phyloP scores from a whole-genome alignment of 495 filamentous ascomycete species.

The Parmelia sp. region DNA sequence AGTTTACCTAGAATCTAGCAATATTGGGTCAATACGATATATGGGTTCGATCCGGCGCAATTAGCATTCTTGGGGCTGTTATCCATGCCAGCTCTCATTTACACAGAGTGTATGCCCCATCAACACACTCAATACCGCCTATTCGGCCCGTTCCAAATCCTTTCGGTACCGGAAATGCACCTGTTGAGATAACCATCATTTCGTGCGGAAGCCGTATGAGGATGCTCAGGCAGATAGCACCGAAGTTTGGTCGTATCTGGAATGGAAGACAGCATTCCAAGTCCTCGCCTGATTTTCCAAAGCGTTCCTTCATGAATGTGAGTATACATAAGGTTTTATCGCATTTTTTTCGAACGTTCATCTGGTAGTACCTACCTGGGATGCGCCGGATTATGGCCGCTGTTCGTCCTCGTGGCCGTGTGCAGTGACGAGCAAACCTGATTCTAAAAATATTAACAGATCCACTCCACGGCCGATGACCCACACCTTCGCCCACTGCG shows the following conservation, averaged over 20 bases:
- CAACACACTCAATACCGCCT: constrained; percentile 69
- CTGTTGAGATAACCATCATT: constrained; percentile 46
- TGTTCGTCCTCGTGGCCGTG: background rate
- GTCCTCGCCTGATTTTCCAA: background rate
- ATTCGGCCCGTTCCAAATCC: constrained; percentile 51
- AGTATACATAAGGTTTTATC: background rate
- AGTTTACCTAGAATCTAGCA: constrained; percentile 50
- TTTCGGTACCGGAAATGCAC: constrained; percentile 39
- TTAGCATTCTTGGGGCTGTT: constrained; percentile 60
- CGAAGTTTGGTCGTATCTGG: constrained; percentile 70
- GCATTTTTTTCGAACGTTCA: background rate
- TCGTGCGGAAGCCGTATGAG: constrained; percentile 51
- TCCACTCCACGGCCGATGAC: constrained; percentile 45
- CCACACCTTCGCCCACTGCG: constrained; percentile 47
- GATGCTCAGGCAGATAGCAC: constrained; percentile 55
- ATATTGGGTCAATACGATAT: constrained; percentile 70
- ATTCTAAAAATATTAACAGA: constrained; percentile 25
- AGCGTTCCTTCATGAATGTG: constrained; percentile 11
- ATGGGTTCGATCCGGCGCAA: constrained; percentile 55
- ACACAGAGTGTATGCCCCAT: constrained; percentile 64
- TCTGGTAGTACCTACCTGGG: background rate
- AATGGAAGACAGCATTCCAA: constrained; percentile 37
- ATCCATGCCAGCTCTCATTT: constrained; percentile 46
- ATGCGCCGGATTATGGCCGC: background rate
- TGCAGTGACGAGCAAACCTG: constrained; percentile 13